Percentiles rank a stretch among this genome's conserved stretches.
These are phyloP conservation scores for Mycena pura DNA, from an alignment of 768 basidiomycete species.

Conservation along the genomic window DNA sequence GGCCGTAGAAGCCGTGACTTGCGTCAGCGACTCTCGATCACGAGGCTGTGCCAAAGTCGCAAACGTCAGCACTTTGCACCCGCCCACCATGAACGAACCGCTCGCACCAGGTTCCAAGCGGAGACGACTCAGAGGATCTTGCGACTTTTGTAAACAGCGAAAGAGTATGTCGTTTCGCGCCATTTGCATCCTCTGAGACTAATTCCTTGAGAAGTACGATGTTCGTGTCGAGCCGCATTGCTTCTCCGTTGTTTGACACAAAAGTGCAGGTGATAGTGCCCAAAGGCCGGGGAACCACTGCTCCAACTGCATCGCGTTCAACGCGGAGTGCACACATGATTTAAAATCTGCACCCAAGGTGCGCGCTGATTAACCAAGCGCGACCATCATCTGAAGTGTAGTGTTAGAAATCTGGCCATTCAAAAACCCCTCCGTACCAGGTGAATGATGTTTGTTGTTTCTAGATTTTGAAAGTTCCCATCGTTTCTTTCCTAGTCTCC, in stretches of 20 bases:
- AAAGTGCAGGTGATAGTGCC: constrained; percentile 65
- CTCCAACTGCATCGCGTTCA: constrained; percentile 71
- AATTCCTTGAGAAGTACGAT: constrained; percentile 8
- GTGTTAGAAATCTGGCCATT: neutral
- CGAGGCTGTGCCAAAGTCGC: too few relatives aligned
- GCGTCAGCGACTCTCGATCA: too few relatives aligned
- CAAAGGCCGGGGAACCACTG: constrained; percentile 72
- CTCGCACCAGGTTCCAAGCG: constrained; percentile 21
- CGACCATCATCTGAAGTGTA: neutral
- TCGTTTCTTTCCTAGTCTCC: neutral
- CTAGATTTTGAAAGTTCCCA: neutral
- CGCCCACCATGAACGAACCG: neutral
- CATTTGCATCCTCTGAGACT: too few relatives aligned
- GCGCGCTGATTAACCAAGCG: neutral
- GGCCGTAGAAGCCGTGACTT: too few relatives aligned
- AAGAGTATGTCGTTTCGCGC: constrained; percentile 11
- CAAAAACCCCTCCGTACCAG: neutral
- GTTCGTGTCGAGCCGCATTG: neutral
- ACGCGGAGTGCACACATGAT: constrained; percentile 66
- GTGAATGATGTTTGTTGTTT: neutral
- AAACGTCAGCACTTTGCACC: neutral
- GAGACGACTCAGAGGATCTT: constrained; percentile 17
- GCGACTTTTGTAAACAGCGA: constrained; percentile 23
- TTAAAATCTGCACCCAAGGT: neutral
- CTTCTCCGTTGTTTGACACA: neutral